Evolutionary conservation across 1,284 basidiomycete genomes (phyloP).

Genomic region (Cutaneotrichosporon mucoides): DNA sequence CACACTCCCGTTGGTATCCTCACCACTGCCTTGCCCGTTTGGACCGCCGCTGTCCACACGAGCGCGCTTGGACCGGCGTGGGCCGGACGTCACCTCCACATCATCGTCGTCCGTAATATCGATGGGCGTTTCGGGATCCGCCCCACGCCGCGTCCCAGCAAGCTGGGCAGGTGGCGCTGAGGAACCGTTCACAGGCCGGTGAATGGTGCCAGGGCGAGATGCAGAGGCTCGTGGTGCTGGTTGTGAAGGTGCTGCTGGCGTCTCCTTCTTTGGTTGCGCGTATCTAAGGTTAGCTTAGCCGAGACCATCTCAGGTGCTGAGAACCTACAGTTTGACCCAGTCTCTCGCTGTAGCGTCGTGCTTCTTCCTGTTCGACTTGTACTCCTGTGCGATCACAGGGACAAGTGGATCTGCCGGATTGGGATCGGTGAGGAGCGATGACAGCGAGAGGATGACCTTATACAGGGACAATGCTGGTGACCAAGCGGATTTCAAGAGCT

Average conservation of each 20-base stretch:
- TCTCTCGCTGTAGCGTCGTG: slow-evolving; percentile 90
- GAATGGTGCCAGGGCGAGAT: slow-evolving; percentile 14
- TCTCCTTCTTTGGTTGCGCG: slow-evolving; percentile 26
- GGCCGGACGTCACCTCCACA: slow-evolving; percentile 7
- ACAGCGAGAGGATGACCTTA: slow-evolving; percentile 91
- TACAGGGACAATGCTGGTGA: slow-evolving; percentile 83
- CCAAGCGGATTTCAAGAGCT: slow-evolving; percentile 85
- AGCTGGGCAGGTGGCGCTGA: slow-evolving; percentile 3
- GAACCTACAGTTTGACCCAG: slow-evolving; percentile 85
- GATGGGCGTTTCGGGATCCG: slow-evolving; percentile 7
- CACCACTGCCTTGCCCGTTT: too few species aligned
- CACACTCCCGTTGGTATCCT: too few species aligned
- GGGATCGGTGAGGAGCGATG: slow-evolving; percentile 93
- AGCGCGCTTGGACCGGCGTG: slow-evolving; percentile 11
- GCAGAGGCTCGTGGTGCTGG: slow-evolving; percentile 8
- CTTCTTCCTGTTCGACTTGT: slow-evolving; percentile 82
- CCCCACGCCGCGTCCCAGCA: slow-evolving; percentile 10
- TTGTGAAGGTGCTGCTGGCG: slow-evolving; percentile 4
- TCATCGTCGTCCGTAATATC: slow-evolving; percentile 14
- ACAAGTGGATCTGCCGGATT: slow-evolving; percentile 78
- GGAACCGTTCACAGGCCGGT: slow-evolving; percentile 15
- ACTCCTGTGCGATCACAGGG: slow-evolving; percentile 62
- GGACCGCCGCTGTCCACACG: slow-evolving; percentile 2
- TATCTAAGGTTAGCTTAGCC: slow-evolving; percentile 23
- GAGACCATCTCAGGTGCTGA: background rate